These are phyloP conservation scores for Lachancea thermotolerans DNA, from an alignment of 805 yeast genomes.

Conservation along the genomic window DNA sequence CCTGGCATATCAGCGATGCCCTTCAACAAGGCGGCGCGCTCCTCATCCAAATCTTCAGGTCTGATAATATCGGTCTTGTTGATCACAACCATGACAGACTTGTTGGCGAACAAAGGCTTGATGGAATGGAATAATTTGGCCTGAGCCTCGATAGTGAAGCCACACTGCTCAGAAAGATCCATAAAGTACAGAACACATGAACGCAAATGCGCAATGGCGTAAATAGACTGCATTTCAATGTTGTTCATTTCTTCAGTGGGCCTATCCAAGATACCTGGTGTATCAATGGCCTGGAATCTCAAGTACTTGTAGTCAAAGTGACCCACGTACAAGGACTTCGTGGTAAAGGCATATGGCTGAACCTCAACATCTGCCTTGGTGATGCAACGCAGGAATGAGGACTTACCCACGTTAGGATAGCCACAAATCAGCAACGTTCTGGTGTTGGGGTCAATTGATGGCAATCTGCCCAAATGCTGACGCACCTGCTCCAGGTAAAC, in stretches of 20 bases:
- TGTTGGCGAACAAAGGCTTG: conserved; percentile 95
- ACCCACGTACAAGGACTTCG: conserved; percentile 94
- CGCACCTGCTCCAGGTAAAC: conserved; percentile 95
- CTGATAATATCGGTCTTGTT: conserved; percentile 90
- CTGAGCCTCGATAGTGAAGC: conserved; percentile 94
- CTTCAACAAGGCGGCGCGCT: conserved; percentile 63
- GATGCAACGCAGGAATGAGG: conserved; percentile 85
- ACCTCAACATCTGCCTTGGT: conserved; percentile 99
- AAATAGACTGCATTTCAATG: conserved; percentile 98
- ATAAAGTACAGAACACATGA: conserved; percentile 94
- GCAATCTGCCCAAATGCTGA: conserved; percentile 98
- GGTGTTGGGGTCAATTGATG: conserved; percentile 97
- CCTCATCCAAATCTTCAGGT: conserved; percentile 75
- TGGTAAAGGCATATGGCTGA: conserved; percentile 98
- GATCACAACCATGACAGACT: conserved; percentile 90
- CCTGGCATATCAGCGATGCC: conserved; percentile 62
- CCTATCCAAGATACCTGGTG: conserved; percentile 97
- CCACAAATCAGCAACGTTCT: conserved; percentile 97
- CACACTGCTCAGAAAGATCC: conserved; percentile 99
- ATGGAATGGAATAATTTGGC: conserved; percentile 94
- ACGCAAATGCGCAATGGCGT: conserved; percentile 96
- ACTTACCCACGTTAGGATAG: conserved; percentile 98
- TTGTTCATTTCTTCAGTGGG: conserved; percentile 99
- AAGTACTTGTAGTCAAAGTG: conserved; percentile 97
- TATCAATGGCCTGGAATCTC: conserved; percentile 97